Evolutionary conservation across 2,329 filamentous ascomycete genomes (phyloP), one percentile per base, ranked within the genome.

Genomic region (Biscogniauxia sp.): DNA sequence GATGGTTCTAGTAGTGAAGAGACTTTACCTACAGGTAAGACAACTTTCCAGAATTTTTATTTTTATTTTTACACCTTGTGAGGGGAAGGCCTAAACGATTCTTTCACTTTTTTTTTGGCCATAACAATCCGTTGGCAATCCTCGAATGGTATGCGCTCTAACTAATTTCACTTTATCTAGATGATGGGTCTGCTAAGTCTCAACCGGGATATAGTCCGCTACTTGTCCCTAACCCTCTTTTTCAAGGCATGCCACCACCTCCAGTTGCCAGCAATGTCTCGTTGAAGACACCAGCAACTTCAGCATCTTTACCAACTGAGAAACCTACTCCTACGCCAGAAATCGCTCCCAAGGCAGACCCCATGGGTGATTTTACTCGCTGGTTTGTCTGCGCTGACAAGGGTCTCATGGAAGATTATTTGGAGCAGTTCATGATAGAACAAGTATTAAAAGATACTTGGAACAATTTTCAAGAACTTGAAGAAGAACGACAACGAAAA

Each of bases 311-410:
- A 32, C 25, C 23, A 9, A 6, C 20, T 25, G 11, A 8, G 6
- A 17, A 20, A 57, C 28, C 28, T 25, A 32, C 20, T 25, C 11
- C 62, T 25, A 28, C 56, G 56, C 26, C 61, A 54, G 54, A 61
- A 19, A 59, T 67, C 20, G 32, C 59, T 0, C 63, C 64, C 6
- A 67, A 71, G 45, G 62, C 73, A 23, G 81, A 85, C 60, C 67
- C 75, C 2, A 76, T 86, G 66, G 79, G 72, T 6, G 77, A 81
- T 54, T 80, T 87, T 28, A 78, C 82, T 0, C 77, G 75, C 25
- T 87, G 84, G 84, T 82, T 81, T 57, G 81, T 85, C 3, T 72
- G 74, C 13, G 84, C 80, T 32, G 84, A 87, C 59, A 71, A 75
- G 17, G 84, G 84, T 0, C 68, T 87, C 7, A 68, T 87, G 68